Evolutionary conservation across 352 stramenopile genomes (phyloP), one percentile per base, ranked within the genome.

Genomic region (Phytopythium litorale): DNA sequence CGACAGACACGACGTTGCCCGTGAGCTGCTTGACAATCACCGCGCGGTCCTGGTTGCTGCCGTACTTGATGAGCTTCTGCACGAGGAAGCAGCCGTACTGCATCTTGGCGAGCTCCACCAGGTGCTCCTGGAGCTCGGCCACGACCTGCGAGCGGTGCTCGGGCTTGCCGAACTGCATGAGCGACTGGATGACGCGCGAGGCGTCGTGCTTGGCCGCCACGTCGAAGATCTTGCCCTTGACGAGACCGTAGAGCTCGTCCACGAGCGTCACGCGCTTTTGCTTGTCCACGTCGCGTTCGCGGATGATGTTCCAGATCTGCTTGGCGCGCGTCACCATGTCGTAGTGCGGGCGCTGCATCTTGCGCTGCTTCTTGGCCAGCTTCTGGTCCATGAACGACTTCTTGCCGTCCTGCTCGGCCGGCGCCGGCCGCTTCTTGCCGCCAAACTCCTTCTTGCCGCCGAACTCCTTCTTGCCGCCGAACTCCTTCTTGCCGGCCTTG

Each of bases 81-180:
- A 98, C 94, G n/a, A 97, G 75, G 75, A 98, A 98, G 81, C 94
- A 93, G n/a, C 87, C 91, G 75, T 99, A 99, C 70, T 98, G 96
- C 77, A 93, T 96, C 84, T 98, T 98, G 66, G 88, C 81, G 28
- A 99, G 62, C 52, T 98, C 93, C 12, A 94, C 68, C n/a, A 98
- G 79, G 63, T 97, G 82, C 37, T 93, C 88, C 61, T 95, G 87
- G 58, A 99, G 84, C 77, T 98, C 96, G 12, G 76, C 71, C 23
- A 98, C 79, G 11, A 96, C 88, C 63, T 91, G 77, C 62, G 84
- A 82, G 33, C 93, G 82, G 74, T 98, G 84, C 66, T 94, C 77
- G 8, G 82, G 75, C 61, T 84, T 96, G 58, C 94, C 96, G 75
- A 97, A 97, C 75, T 98, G 94, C 72, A 99, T 84, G 52, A 98